These are phyloP conservation scores for Canavalia gladiata DNA, from an alignment of 306 rosid genomes.

Conservation along the genomic window DNA sequence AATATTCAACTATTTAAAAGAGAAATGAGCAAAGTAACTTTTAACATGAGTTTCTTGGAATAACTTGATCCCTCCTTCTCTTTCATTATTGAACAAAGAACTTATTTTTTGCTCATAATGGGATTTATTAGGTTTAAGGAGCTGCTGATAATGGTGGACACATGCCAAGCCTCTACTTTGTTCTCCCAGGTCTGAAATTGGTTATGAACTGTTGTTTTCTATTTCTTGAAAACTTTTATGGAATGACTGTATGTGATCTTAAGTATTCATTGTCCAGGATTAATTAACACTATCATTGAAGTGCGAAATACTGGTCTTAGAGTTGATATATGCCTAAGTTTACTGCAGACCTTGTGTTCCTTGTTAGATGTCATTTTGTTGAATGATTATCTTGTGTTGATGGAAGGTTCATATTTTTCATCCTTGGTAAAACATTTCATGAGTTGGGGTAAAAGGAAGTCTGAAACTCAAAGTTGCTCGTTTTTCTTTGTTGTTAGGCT, in stretches of 20 bases:
- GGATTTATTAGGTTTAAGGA: constrained; percentile 85
- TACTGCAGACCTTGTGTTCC: constrained; percentile 18
- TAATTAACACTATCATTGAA: constrained; percentile 13
- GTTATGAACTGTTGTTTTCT: constrained; percentile 12
- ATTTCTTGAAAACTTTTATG: constrained; percentile 24
- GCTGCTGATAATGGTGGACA: constrained; percentile 98
- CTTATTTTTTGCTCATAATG: constrained; percentile 42
- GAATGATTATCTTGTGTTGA: constrained; percentile 13
- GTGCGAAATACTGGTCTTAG: not conserved
- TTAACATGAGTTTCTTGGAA: too few relatives aligned
- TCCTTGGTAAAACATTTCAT: not conserved
- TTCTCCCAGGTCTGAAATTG: constrained; percentile 83
- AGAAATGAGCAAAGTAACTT: too few relatives aligned
- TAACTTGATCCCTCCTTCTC: too few relatives aligned
- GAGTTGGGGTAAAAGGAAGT: constrained; percentile 21
- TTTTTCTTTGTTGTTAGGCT: constrained; percentile 10
- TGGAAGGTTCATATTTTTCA: not conserved
- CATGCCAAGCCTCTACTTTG: constrained; percentile 97
- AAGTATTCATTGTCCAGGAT: constrained; percentile 23
- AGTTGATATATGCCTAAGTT: constrained; percentile 27
- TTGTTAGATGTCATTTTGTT: constrained; percentile 29
- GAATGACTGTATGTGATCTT: constrained; percentile 4
- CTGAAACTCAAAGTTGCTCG: not conserved
- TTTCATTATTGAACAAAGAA: constrained; percentile 14
- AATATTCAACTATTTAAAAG: too few relatives aligned